phyloP scores from a whole-genome alignment of 108 stramenopile species.

The Pseudonitzschia multistriata region DNA sequence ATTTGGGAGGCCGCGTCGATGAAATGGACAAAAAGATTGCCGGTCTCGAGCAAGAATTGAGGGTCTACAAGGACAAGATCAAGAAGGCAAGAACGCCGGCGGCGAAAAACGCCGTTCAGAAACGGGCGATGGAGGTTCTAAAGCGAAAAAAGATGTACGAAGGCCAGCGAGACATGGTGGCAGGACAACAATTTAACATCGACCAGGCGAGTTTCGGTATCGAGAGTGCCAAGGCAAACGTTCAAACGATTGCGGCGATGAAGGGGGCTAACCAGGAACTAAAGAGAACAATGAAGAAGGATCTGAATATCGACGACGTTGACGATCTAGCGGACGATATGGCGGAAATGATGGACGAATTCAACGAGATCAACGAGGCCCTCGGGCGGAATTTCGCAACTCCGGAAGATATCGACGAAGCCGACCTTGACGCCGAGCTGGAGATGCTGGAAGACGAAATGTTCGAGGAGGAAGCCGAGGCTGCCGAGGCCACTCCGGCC shows the following conservation, averaged over 20 bases:
- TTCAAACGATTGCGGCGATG: constrained; percentile 92
- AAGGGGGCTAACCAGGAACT: constrained; percentile 89
- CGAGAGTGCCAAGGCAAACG: constrained; percentile 92
- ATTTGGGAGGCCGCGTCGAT: constrained; percentile 59
- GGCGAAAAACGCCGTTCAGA: constrained; percentile 74
- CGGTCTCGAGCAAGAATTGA: constrained; percentile 75
- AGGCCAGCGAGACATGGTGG: constrained; percentile 91
- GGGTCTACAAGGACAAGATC: constrained; percentile 82
- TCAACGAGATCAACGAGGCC: constrained; percentile 95
- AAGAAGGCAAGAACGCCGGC: constrained; percentile 73
- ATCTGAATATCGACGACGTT: constrained; percentile 92
- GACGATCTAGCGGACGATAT: constrained; percentile 91
- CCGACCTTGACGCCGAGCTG: constrained; percentile 95
- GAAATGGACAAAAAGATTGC: constrained; percentile 81
- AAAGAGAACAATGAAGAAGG: constrained; percentile 82
- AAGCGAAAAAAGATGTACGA: constrained; percentile 98
- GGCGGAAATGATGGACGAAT: constrained; percentile 50
- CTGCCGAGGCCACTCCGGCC: constrained; percentile 47
- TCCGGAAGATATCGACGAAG: constrained; percentile 95
- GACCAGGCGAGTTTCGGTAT: constrained; percentile 95
- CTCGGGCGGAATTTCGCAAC: constrained; percentile 91
- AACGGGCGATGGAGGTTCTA: constrained; percentile 90
- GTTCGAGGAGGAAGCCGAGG: constrained; percentile 64
- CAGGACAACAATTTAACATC: constrained; percentile 95
- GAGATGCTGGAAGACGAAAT: constrained; percentile 95